Evolutionary conservation across 345 rosid species (phyloP), one percentile per base, ranked within the genome.

Genomic region (Mercurialis annua): DNA sequence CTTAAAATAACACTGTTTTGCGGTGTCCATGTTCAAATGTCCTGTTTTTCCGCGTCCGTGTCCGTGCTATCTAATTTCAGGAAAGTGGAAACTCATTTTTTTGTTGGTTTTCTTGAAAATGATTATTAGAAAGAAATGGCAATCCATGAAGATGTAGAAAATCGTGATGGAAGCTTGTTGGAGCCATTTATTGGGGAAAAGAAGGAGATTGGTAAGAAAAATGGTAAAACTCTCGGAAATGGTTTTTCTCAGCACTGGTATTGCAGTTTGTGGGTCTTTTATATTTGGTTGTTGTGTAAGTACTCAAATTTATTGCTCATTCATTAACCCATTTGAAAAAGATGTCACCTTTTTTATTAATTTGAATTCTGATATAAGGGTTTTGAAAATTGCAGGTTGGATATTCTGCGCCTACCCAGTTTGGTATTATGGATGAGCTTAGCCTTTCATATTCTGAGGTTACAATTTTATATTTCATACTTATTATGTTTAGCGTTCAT

Each of bases 201-300:
- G 53, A 65, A 27, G 7, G 68, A 40, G 56, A 38, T 68, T 1
- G 43, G 1, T 58, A 30, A 58, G 17, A 59, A 58, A 8, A 16
- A 23, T 23, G 49, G 16, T 40, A 67, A 44, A 15, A 30, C 26
- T 2, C 65, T 81, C 15, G 54, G 78, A n/a, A 62, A 80, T 80
- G 84, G 89, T 85, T 74, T 66, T 40, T 31, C 66, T 85, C 48
- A 81, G 86, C 76, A 82, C 89, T 6, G 72, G 65, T 66, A 55
- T 85, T 49, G 86, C 86, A 15, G 82, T 85, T 67, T 82, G 83
- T 73, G 89, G 85, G 30, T 81, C 89, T 60, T 81, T 59, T 53
- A 81, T 68, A 64, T 82, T 80, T 40, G 89, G 89, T 55, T 65
- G 79, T 6, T 77, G 86, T 70, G 89, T 85, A 79, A 66, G 85